A percentile compares a stretch with the other conserved stretches of the same genome.
phyloP scores from a whole-genome alignment of 1,284 basidiomycete species.

The Microbotryum scabiosae region DNA sequence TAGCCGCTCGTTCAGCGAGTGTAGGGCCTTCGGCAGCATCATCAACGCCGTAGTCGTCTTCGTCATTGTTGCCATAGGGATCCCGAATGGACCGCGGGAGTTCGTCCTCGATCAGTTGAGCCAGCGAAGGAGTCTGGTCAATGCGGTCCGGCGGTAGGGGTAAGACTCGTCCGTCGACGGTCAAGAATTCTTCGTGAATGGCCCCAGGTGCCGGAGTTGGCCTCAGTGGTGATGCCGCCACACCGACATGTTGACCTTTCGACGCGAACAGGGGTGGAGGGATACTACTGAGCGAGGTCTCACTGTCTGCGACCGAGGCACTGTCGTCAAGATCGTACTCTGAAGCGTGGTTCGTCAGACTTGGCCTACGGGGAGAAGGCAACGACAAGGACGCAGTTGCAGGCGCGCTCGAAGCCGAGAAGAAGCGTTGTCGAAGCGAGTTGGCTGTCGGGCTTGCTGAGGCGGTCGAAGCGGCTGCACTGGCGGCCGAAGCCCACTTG shows the following conservation, averaged over 20 bases:
- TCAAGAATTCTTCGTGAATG: constrained; percentile 8
- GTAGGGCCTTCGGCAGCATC: background rate
- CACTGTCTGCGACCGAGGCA: constrained; percentile 9
- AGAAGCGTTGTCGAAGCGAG: constrained; percentile 3
- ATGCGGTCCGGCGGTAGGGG: constrained; percentile 23
- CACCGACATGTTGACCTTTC: background rate
- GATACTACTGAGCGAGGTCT: background rate
- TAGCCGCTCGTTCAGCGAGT: background rate
- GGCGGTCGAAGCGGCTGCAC: background rate
- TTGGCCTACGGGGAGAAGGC: background rate
- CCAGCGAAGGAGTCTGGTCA: constrained; percentile 16
- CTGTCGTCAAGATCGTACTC: constrained; percentile 22
- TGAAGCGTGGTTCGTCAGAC: background rate
- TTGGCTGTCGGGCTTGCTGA: background rate
- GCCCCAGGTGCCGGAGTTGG: background rate
- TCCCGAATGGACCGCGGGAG: background rate
- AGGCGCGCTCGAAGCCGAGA: background rate
- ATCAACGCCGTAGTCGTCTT: constrained; percentile 13
- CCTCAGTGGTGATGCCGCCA: background rate
- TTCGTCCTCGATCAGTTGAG: constrained; percentile 19
- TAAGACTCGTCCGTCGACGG: constrained; percentile 16
- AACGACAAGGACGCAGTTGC: background rate
- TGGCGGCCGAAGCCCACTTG: constrained; percentile 1
- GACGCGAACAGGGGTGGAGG: background rate
- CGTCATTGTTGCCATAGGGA: background rate